phyloP scores from a whole-genome alignment of 257 asterid species.

The Osmanthus fragrans region DNA sequence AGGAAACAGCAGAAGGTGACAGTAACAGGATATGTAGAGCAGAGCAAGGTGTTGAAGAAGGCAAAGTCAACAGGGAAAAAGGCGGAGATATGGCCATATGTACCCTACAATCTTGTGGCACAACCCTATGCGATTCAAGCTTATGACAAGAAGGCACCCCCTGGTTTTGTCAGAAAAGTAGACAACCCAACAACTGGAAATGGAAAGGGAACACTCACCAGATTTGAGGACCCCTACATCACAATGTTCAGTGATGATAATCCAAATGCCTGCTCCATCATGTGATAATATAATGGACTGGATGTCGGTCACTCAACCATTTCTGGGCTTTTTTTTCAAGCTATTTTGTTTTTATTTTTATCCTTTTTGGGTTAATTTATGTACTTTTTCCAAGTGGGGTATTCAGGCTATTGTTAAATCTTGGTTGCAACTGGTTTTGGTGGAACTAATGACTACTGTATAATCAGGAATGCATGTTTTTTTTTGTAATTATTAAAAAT shows the following conservation, averaged over 20 bases:
- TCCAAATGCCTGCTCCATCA: constrained; percentile 79
- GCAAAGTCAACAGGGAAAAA: constrained; percentile 84
- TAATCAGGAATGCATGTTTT: neutral
- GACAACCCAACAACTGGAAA: constrained; percentile 33
- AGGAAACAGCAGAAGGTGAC: constrained; percentile 83
- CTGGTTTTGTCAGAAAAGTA: constrained; percentile 69
- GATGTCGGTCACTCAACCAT: neutral
- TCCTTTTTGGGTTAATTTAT: neutral
- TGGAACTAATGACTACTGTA: neutral
- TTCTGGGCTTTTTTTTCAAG: neutral
- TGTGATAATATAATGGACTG: constrained; percentile 35
- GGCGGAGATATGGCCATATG: constrained; percentile 90
- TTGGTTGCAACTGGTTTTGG: neutral
- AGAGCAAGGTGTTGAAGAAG: constrained; percentile 72
- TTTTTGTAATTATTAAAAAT: neutral
- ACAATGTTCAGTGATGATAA: constrained; percentile 83
- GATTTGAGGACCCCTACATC: constrained; percentile 67
- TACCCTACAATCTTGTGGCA: constrained; percentile 82
- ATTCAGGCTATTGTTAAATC: neutral
- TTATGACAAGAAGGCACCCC: constrained; percentile 91
- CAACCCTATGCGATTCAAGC: constrained; percentile 74
- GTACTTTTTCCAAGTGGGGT: neutral
- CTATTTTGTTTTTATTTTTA: neutral
- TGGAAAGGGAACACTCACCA: constrained; percentile 27
- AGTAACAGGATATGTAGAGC: constrained; percentile 68